Evolutionary conservation across 305 asterid genomes (phyloP).

Genomic region (Nicotiana rustica): DNA sequence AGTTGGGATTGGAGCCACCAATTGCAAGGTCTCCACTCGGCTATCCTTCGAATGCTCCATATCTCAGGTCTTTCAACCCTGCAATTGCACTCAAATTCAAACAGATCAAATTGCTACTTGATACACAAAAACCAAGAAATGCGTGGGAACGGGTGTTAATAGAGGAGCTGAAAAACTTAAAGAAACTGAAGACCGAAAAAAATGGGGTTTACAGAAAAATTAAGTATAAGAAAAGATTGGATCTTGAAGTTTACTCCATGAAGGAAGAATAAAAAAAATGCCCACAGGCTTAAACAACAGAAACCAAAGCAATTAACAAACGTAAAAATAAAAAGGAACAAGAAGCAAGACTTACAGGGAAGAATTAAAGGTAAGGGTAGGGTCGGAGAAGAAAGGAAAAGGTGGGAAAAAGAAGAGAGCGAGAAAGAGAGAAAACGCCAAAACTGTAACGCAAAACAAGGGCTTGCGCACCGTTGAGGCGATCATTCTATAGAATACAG

Average conservation of each 20-base stretch:
- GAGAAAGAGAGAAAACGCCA: constrained; percentile 42
- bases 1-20: constrained; percentile 87
- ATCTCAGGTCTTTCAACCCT: constrained; percentile 73
- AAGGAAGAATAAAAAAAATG: not conserved
- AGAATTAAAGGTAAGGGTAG: constrained; percentile 27
- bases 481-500: constrained; percentile 34
- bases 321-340: not conserved
- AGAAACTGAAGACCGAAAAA: not conserved
- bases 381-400: constrained; percentile 39
- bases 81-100: constrained; percentile 26
- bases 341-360: constrained; percentile 41
- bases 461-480: constrained; percentile 46
- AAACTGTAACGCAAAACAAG: constrained; percentile 37
- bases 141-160: not conserved
- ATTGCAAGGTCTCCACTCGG: constrained; percentile 94
- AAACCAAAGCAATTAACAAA: not conserved
- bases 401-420: constrained; percentile 43
- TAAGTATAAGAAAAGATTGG: constrained; percentile 26
- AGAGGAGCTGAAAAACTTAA: not conserved
- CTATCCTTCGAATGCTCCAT: constrained; percentile 78
- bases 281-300: not conserved
- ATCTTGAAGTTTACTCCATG: constrained; percentile 12
- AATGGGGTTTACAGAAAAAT: not conserved
- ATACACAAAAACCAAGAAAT: not conserved
- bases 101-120: constrained; percentile 37